These are phyloP conservation scores for Fusarium subtropicale DNA, from an alignment of 2,329 filamentous ascomycete genomes.

Conservation along the genomic window DNA sequence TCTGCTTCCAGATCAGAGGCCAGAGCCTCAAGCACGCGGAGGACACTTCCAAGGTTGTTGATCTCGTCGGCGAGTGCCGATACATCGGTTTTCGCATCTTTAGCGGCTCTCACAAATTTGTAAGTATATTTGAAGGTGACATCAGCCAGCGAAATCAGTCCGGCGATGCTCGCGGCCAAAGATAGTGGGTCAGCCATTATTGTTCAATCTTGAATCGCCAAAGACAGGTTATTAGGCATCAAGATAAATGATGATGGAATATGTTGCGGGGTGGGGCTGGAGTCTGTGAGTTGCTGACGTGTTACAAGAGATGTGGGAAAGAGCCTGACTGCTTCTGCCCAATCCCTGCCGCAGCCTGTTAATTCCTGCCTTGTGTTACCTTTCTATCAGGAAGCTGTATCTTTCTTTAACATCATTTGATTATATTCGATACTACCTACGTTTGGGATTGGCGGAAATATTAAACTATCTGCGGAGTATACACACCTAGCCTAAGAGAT, in stretches of 20 bases:
- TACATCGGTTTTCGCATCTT: background rate
- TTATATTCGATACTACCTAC: too few species aligned
- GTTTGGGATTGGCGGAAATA: too few species aligned
- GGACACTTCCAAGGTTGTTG: background rate
- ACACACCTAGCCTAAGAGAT: too few species aligned
- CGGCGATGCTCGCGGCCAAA: background rate
- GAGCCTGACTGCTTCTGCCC: background rate
- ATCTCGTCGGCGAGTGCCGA: conserved; percentile 5
- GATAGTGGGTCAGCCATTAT: conserved; percentile 21
- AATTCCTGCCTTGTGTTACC: background rate
- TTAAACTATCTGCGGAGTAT: too few species aligned
- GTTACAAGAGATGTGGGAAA: background rate
- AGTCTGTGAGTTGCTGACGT: background rate
- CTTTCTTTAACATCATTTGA: too few species aligned
- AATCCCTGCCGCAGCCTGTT: background rate
- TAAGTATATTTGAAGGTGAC: background rate
- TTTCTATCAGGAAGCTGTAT: background rate
- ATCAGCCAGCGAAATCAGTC: background rate
- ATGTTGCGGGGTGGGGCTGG: too few species aligned
- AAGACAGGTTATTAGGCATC: too few species aligned
- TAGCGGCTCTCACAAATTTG: conserved; percentile 6
- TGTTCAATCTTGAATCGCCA: too few species aligned
- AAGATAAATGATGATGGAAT: background rate
- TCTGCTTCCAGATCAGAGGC: conserved; percentile 2
- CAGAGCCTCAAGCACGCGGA: background rate